Conservation (phyloP, 805 yeast species). For the Candida adriatica region DNA sequence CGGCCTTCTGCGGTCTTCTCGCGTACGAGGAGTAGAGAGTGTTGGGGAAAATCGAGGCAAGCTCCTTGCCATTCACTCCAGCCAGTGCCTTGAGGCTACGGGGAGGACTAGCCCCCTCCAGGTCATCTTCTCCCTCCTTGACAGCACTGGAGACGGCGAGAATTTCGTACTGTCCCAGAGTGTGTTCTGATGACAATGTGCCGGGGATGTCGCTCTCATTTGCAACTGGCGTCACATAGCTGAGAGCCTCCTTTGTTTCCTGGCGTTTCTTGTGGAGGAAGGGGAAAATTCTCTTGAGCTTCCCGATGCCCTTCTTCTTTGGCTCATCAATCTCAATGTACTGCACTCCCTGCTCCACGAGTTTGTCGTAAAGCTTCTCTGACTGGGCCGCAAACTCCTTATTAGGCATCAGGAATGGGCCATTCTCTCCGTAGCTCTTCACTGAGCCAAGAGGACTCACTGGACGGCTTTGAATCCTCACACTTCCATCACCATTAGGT, state of each 20-base stretch:
- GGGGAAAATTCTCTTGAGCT: slow-evolving; percentile 2
- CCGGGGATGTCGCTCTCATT: no score
- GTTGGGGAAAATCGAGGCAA: no score
- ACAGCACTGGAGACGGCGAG: no score
- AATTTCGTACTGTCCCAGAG: no score
- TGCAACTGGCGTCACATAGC: neutral
- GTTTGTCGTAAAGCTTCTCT: neutral
- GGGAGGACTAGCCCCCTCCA: no score
- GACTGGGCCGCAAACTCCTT: neutral
- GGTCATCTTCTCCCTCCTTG: no score
- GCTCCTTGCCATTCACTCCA: no score
- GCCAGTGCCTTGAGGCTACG: no score
- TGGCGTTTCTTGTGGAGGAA: neutral
- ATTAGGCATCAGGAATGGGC: neutral
- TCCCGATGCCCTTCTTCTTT: slow-evolving; percentile 1
- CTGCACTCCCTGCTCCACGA: slow-evolving; percentile 7
- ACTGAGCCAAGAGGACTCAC: no score
- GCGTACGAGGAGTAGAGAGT: slow-evolving; percentile 8
- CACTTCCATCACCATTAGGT: neutral
- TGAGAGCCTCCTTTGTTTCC: neutral
- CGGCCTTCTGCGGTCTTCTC: slow-evolving; percentile 7
- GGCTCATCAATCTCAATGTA: slow-evolving; percentile 11
- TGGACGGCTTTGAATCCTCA: no score
- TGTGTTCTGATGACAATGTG: no score
- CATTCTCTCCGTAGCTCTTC: neutral